A percentile compares a stretch with the other conserved stretches of the same genome.
These are phyloP conservation scores for Hortiboletus rubellus DNA, from an alignment of 1,284 basidiomycete species.

Conservation along the genomic window DNA sequence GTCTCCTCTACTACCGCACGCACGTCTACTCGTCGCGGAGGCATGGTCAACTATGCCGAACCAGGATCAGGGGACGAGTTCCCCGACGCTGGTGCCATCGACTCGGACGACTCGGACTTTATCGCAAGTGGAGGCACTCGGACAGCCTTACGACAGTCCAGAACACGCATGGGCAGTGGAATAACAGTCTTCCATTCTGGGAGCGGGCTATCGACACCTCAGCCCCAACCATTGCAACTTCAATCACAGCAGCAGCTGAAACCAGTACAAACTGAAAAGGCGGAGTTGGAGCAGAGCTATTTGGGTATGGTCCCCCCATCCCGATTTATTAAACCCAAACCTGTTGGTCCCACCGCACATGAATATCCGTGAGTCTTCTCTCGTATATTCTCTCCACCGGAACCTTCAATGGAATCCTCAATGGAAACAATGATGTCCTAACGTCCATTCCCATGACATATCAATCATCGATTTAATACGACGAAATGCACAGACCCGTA, in stretches of 20 bases:
- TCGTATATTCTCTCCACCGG: slow-evolving; percentile 13
- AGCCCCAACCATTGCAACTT: slow-evolving; percentile 31
- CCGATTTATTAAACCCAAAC: slow-evolving; percentile 68
- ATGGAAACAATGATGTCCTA: slow-evolving; percentile 10
- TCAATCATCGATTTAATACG: slow-evolving; percentile 19
- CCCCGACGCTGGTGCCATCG: slow-evolving; percentile 73
- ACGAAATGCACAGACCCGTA: slow-evolving; percentile 49
- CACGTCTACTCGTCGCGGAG: slow-evolving; percentile 55
- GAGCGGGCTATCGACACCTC: slow-evolving; percentile 35
- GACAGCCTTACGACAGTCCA: slow-evolving; percentile 43
- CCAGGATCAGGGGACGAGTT: slow-evolving; percentile 81
- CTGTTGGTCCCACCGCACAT: slow-evolving; percentile 62
- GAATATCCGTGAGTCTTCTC: slow-evolving; percentile 63
- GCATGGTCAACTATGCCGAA: slow-evolving; percentile 85
- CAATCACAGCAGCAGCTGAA: slow-evolving; percentile 29
- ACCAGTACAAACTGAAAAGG: slow-evolving; percentile 41
- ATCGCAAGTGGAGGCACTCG: slow-evolving; percentile 52
- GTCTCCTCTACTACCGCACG: slow-evolving; percentile 42
- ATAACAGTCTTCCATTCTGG: slow-evolving; percentile 38
- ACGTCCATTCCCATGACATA: slow-evolving; percentile 19
- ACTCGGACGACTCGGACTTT: slow-evolving; percentile 74
- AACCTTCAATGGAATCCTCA: slow-evolving; percentile 3
- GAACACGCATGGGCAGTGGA: slow-evolving; percentile 40
- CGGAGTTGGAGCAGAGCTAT: slow-evolving; percentile 83
- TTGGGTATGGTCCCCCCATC: slow-evolving; percentile 84